Base-by-base conservation (phyloP, 2,329 filamentous ascomycete genomes). In the Colletotrichum zoysiae region DNA sequence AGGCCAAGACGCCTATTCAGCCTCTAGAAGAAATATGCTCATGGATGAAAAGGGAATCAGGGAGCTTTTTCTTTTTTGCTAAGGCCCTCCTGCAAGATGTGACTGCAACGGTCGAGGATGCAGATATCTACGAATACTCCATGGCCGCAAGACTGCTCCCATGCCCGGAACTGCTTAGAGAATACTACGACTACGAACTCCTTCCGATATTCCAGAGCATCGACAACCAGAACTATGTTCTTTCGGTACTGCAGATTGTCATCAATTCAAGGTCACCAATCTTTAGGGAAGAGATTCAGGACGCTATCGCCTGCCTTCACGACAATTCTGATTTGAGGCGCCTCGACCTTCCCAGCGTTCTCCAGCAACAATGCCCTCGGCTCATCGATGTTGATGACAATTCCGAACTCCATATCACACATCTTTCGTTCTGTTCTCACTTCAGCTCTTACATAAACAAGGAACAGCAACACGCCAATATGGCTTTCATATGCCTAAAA, bases 171-270 rank as follows among this genome's bases (percentile, higher is more conserved):
- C 62, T 46, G 9, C 58, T 76, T 14, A 57, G 59, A 9, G 30
- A 40, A 7, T 67, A 74, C 33, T 76, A 74, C 51, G 74, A 76
- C 23, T 26, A 55, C 26, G 69, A 72, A 16, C 65, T 76, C 20
- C 58, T 76, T 2, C 75, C 75, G 9, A 50, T 76, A 4, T 50
- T 76, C 11, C 75, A 76, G 46, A 74, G 58, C 38, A 60, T 70
- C 1, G 71, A 56, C 11, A 67, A 76, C 58, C 55, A 69, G 0
- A 60, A 65, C 18, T 69, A 65, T 23, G 55, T 51, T 6, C 30
- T 72, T 0, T 62, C 55, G 8, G 50, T 65, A 11, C 4, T 72
- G 3, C 59, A 58, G 12, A 50, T 74, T 8, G 51, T 74, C 20
- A 61, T 73, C 23, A 40, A 48, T 20, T 35, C 33, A 7, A 33